These are phyloP conservation scores for Phytophthora colocasiae DNA, from an alignment of 352 stramenopile species.

Conservation along the genomic window DNA sequence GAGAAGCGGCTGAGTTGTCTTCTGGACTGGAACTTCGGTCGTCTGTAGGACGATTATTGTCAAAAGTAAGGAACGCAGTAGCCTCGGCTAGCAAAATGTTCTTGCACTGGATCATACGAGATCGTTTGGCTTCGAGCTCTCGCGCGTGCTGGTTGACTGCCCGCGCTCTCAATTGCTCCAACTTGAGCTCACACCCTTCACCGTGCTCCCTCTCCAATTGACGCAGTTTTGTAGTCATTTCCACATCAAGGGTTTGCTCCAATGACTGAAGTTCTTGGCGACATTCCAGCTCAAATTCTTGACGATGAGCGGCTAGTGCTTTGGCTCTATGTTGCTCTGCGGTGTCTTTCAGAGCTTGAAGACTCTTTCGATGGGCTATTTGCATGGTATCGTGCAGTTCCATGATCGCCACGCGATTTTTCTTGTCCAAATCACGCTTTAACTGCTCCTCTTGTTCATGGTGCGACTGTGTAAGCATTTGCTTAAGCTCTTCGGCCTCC, in stretches of 20 bases:
- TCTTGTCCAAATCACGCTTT: conserved; percentile 48
- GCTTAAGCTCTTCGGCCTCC: conserved; percentile 49
- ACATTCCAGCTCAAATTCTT: conserved; percentile 44
- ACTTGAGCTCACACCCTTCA: conserved; percentile 41
- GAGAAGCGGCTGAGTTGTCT: conserved; percentile 27
- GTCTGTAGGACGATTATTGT: conserved; percentile 16
- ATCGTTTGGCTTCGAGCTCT: conserved; percentile 55
- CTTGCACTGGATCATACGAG: conserved; percentile 54
- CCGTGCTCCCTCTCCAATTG: conserved; percentile 56
- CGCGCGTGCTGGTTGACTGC: conserved; percentile 37
- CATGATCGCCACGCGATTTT: conserved; percentile 53
- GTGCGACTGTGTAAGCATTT: conserved; percentile 49
- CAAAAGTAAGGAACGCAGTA: conserved; percentile 43
- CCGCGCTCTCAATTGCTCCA: conserved; percentile 43
- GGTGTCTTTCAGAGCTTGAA: conserved; percentile 35
- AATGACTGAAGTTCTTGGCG: conserved; percentile 42
- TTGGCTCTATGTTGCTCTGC: conserved; percentile 32
- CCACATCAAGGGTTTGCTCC: conserved; percentile 50
- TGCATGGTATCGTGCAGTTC: conserved; percentile 65
- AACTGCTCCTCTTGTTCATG: conserved; percentile 47
- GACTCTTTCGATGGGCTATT: conserved; percentile 24
- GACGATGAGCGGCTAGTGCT: conserved; percentile 26
- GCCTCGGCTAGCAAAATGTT: conserved; percentile 56
- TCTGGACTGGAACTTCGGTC: conserved; percentile 12
- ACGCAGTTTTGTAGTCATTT: conserved; percentile 43